Percentiles rank a stretch among this genome's conserved stretches.
Conservation (phyloP, 495 filamentous ascomycete species). For the Tuber microsphaerosporum region DNA sequence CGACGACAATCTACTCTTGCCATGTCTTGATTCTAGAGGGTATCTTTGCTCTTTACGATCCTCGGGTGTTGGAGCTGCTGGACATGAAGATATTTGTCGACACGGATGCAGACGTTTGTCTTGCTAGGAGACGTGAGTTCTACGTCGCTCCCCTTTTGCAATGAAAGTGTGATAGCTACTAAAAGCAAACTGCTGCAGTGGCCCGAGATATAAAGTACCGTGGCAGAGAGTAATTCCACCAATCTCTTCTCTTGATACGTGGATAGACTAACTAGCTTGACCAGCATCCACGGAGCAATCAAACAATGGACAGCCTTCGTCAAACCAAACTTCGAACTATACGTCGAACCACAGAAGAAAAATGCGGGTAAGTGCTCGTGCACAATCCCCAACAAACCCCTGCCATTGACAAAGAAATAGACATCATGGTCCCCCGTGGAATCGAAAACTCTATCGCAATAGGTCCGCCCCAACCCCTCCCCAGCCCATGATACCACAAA, state of each 20-base stretch:
- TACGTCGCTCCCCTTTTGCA: background rate
- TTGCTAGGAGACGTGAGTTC: conserved; percentile 76
- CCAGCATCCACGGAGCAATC: conserved; percentile 74
- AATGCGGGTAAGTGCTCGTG: conserved; percentile 54
- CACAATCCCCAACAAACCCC: conserved; percentile 17
- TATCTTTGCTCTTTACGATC: conserved; percentile 89
- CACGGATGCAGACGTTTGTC: conserved; percentile 87
- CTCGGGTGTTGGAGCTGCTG: conserved; percentile 72
- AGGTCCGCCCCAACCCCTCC: conserved; percentile 47
- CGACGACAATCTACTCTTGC: conserved; percentile 86
- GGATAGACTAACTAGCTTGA: conserved; percentile 5
- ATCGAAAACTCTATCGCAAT: conserved; percentile 92
- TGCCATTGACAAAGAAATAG: conserved; percentile 44
- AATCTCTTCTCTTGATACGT: background rate
- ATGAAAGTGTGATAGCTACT: conserved; percentile 12
- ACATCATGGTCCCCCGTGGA: conserved; percentile 90
- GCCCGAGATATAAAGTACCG: conserved; percentile 41
- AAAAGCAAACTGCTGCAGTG: conserved; percentile 26
- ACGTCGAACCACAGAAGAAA: conserved; percentile 80
- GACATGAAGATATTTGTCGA: conserved; percentile 98
- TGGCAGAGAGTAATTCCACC: conserved; percentile 35
- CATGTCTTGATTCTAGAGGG: conserved; percentile 94
- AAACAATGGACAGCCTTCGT: conserved; percentile 97
- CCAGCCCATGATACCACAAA: conserved; percentile 10
- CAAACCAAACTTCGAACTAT: conserved; percentile 88